A percentile compares a stretch with the other conserved stretches of the same genome.
Evolutionary conservation across 805 yeast genomes (phyloP).

Genomic region (Spencermartinsiella europaea): DNA sequence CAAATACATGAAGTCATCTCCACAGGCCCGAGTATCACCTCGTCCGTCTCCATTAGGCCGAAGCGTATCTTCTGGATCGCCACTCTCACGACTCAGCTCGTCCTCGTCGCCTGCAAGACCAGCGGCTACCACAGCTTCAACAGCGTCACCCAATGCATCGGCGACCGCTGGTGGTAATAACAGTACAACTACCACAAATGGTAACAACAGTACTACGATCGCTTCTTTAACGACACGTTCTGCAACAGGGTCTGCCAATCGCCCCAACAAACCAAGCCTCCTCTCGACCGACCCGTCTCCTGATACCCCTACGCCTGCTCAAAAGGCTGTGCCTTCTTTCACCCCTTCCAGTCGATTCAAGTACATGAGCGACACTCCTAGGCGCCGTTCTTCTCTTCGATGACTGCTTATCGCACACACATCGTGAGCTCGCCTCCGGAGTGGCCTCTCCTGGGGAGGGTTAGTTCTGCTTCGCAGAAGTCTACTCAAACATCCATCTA

Average conservation of each 20-base stretch:
- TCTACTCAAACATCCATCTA: too few relatives aligned
- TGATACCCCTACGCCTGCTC: background rate
- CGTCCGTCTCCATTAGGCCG: slow-evolving; percentile 16
- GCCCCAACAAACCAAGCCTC: too few relatives aligned
- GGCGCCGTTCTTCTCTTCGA: background rate
- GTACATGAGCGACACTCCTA: slow-evolving; percentile 18
- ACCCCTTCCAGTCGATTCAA: slow-evolving; percentile 19
- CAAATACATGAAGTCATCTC: slow-evolving; percentile 19
- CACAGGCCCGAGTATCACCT: slow-evolving; percentile 18
- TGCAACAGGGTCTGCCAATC: background rate
- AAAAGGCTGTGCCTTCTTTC: slow-evolving; percentile 12
- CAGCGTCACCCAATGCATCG: background rate
- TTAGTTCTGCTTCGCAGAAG: too few relatives aligned
- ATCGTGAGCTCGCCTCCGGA: too few relatives aligned
- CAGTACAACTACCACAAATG: background rate
- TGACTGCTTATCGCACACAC: too few relatives aligned
- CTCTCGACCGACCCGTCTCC: background rate
- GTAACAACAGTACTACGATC: too few relatives aligned
- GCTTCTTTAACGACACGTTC: background rate
- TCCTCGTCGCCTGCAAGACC: background rate
- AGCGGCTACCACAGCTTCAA: background rate
- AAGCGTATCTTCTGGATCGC: background rate
- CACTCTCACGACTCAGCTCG: background rate
- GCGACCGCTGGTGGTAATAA: background rate
- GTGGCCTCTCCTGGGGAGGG: too few relatives aligned